A percentile compares a stretch with the other conserved stretches of the same genome.
These are phyloP conservation scores for Sherardia arvensis DNA, from an alignment of 257 asterid genomes.

Conservation along the genomic window DNA sequence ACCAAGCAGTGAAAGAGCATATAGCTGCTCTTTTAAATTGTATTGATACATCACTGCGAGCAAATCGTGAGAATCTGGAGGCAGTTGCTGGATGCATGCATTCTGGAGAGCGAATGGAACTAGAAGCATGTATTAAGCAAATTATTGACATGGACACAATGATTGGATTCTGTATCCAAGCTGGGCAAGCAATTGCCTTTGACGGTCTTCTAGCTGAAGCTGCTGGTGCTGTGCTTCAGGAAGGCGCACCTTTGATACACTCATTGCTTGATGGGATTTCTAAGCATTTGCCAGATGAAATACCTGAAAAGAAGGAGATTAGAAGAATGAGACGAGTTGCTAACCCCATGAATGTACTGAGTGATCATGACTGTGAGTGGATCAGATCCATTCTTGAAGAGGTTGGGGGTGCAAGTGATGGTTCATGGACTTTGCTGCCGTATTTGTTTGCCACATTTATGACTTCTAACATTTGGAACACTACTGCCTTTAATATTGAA, in stretches of 20 bases:
- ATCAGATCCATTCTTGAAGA: conserved; percentile 76
- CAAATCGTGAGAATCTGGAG: conserved; percentile 87
- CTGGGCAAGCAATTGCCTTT: conserved; percentile 85
- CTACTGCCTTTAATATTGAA: conserved; percentile 77
- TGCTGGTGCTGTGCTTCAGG: conserved; percentile 64
- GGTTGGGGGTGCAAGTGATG: conserved; percentile 88
- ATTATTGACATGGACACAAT: conserved; percentile 92
- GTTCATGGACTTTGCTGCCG: conserved; percentile 92
- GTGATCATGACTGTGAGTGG: conserved; percentile 88
- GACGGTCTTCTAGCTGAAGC: conserved; percentile 86
- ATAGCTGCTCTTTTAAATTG: conserved; percentile 92
- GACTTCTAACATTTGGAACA: conserved; percentile 79
- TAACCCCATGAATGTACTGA: conserved; percentile 45
- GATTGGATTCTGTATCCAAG: conserved; percentile 93
- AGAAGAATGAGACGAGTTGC: conserved; percentile 92
- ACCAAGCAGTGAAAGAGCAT: conserved; percentile 90
- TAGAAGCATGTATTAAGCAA: conserved; percentile 72
- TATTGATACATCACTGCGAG: conserved; percentile 82
- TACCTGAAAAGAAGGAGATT: conserved; percentile 83
- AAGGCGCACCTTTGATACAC: conserved; percentile 90
- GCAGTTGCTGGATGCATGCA: conserved; percentile 94
- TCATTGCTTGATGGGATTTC: conserved; percentile 71
- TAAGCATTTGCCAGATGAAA: conserved; percentile 71
- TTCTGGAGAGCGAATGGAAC: conserved; percentile 69
- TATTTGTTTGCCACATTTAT: conserved; percentile 83